Evolutionary conservation across 2,329 filamentous ascomycete species (phyloP), one percentile per base, ranked within the genome.

Genomic region (Lasiodiplodia theobromae): DNA sequence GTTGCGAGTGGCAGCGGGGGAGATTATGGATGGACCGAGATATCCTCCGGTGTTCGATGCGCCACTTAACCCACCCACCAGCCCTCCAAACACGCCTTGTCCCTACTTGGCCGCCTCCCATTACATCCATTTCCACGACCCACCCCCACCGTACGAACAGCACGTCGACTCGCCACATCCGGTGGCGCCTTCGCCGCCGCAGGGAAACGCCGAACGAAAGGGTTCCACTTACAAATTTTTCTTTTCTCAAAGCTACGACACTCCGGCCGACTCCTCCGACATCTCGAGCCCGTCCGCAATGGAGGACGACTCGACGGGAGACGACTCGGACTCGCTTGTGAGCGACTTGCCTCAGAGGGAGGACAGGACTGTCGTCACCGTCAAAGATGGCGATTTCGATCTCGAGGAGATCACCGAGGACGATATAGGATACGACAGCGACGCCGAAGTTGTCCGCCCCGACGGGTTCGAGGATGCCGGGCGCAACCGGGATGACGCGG

Each of bases 381-480:
- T 76, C 65, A 73, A 77, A 25, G 71, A 74, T 37, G 75, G 74
- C 63, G 76, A 76, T 64, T 80, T 84, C 66, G 76, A 77, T 47
- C 77, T 85, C 60, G 80, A 84, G 71, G 82, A 84, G 71, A 69
- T 84, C 10, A 67, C 70, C 16, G 77, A 79, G 21, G 72, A 73
- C 68, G 78, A 81, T 62, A 70, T 70, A 7, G 47, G 49, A 34
- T 81, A 81, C 68, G 77, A 79, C 57, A 78, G 77, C 66, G 80
- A 83, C 67, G 74, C 80, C 64, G 81, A 83, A 68, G 74, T 84
- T 68, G 74, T 85, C 23, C 76, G 77, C 47, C 83, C 83, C 4
- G 79, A 83, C 62, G 78, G 82, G 68, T 78, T 74, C 54, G 81
- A 83, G 72, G 82, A 84, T 69, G 81, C 66, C 51, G 70, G 72